Conservation (phyloP, 805 yeast genomes). For the Diddensiella caesifluorescens region DNA sequence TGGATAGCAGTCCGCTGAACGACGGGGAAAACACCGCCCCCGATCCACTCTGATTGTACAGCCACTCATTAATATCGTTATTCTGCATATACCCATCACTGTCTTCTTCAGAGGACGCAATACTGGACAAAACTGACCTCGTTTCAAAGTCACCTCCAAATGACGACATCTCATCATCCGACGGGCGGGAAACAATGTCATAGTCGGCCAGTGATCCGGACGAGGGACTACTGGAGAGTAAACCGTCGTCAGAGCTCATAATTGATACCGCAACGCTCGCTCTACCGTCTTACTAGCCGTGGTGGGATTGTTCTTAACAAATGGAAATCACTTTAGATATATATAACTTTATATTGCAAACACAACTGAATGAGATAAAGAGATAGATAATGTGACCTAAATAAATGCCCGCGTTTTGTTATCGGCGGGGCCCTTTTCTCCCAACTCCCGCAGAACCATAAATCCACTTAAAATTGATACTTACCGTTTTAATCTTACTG, state of each 20-base stretch:
- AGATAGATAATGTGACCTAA: too few relatives aligned
- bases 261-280: neutral
- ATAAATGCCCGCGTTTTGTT: too few relatives aligned
- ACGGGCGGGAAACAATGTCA: conserved; percentile 14
- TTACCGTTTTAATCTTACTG: too few relatives aligned
- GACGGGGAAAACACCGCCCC: neutral
- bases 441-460: too few relatives aligned
- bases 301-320: too few relatives aligned
- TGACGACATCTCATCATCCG: conserved; percentile 13
- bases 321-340: too few relatives aligned
- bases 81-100: neutral
- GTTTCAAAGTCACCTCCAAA: conserved; percentile 7
- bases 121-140: conserved; percentile 4
- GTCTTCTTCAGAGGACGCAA: conserved; percentile 1
- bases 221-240: conserved; percentile 6
- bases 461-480: too few relatives aligned
- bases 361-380: too few relatives aligned
- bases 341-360: too few relatives aligned
- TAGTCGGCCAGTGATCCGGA: conserved; percentile 12
- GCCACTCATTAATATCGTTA: conserved; percentile 1
- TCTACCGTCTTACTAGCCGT: too few relatives aligned
- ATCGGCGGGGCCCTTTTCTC: too few relatives aligned
- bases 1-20: neutral
- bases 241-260: conserved; percentile 7
- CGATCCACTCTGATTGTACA: conserved; percentile 1